Percentiles rank a stretch among this genome's conserved stretches.
These are phyloP conservation scores for Lachnellula arida DNA, from an alignment of 2,329 filamentous ascomycete genomes.

Conservation along the genomic window DNA sequence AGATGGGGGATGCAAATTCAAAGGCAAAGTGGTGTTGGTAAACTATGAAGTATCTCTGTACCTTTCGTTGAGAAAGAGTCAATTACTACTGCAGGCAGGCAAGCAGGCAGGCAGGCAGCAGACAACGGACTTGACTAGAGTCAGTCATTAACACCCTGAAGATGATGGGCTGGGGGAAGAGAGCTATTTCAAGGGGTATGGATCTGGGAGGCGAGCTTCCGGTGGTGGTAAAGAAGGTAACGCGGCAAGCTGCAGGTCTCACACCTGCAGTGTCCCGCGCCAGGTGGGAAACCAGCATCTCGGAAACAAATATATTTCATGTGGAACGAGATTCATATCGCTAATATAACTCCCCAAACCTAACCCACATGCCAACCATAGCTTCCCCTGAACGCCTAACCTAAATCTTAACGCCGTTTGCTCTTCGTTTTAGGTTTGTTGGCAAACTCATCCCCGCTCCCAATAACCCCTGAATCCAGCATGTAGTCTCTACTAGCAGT, in stretches of 20 bases:
- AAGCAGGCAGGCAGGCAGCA: too few relatives aligned
- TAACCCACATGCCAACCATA: neutral
- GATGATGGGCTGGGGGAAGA: neutral
- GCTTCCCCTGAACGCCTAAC: constrained; percentile 1
- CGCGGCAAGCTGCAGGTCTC: neutral
- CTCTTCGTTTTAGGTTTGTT: constrained; percentile 20
- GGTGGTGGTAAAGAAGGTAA: neutral
- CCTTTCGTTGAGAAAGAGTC: too few relatives aligned
- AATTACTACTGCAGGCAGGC: too few relatives aligned
- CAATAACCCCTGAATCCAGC: constrained; percentile 47
- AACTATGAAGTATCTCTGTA: too few relatives aligned
- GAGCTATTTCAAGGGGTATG: neutral
- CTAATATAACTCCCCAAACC: neutral
- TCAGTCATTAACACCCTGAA: too few relatives aligned
- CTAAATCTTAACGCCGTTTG: constrained; percentile 17
- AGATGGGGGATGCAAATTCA: too few relatives aligned
- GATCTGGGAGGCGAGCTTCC: too few relatives aligned
- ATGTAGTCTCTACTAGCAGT: constrained; percentile 67
- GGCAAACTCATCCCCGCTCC: constrained; percentile 35
- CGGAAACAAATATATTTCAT: neutral
- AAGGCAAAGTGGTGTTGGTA: too few relatives aligned
- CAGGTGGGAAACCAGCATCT: neutral
- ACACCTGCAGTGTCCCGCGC: neutral
- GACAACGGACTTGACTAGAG: too few relatives aligned
- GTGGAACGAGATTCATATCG: too few relatives aligned